A percentile compares a stretch with the other conserved stretches of the same genome.
Conservation (phyloP, 495 filamentous ascomycete genomes). For the Annulohypoxylon moriforme region DNA sequence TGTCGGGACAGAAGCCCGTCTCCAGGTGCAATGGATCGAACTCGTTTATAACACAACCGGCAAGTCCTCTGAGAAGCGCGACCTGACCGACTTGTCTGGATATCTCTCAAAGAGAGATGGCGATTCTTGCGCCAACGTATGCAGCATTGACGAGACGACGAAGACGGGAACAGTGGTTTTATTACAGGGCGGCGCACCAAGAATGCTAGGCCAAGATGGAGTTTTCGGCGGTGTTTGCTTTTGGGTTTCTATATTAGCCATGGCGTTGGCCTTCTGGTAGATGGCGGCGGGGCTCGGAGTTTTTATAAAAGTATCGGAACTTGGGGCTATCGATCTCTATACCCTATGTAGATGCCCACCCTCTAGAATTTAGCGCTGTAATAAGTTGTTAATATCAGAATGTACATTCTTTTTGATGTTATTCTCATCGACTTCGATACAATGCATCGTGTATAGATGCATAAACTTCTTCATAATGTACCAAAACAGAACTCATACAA, state of each 20-base stretch:
- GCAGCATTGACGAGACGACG: constrained; percentile 61
- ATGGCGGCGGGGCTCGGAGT: background rate
- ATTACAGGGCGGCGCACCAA: constrained; percentile 51
- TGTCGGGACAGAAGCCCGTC: constrained; percentile 65
- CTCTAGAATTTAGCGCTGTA: background rate
- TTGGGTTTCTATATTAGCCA: constrained; percentile 40
- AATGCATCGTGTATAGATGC: background rate
- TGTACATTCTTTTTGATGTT: background rate
- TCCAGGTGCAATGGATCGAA: constrained; percentile 82
- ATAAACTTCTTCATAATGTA: background rate
- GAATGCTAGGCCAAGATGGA: constrained; percentile 27
- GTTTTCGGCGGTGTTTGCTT: constrained; percentile 23
- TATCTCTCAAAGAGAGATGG: constrained; percentile 36
- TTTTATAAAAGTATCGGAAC: background rate
- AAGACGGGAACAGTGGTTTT: constrained; percentile 58
- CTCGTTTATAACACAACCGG: constrained; percentile 71
- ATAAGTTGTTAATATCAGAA: background rate
- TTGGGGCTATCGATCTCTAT: constrained; percentile 1
- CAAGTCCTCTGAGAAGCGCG: background rate
- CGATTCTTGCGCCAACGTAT: constrained; percentile 55
- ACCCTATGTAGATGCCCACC: background rate
- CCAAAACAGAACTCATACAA: background rate
- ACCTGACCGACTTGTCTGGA: constrained; percentile 5
- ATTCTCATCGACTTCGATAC: background rate
- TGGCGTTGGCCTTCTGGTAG: constrained; percentile 36